These are phyloP conservation scores for Bothriochloa decipiens DNA, from an alignment of 176 grass and related monocot species.

Conservation along the genomic window DNA sequence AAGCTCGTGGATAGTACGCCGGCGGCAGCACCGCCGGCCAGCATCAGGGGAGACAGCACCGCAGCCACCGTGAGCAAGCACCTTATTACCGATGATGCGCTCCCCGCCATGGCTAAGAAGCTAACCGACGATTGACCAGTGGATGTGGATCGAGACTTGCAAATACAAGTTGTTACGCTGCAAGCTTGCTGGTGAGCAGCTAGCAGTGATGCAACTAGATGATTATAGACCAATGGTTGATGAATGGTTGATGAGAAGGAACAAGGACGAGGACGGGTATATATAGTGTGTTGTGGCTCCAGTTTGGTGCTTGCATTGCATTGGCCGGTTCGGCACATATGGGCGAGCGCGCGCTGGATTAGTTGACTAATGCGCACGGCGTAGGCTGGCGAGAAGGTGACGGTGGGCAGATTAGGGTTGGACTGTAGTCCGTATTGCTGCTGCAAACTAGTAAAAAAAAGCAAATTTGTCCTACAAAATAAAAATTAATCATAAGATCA, in stretches of 20 bases:
- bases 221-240: not conserved
- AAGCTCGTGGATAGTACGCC: slow-evolving; percentile 49
- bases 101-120: slow-evolving; percentile 17
- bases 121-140: not conserved
- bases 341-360: slow-evolving; percentile 39
- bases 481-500: not conserved
- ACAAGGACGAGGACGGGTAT: not conserved
- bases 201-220: not conserved
- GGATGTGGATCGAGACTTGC: not conserved
- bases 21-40: not conserved
- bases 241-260: not conserved
- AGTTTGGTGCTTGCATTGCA: not conserved
- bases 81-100: not conserved
- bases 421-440: not conserved
- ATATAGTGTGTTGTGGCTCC: slow-evolving; percentile 10
- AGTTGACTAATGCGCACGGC: slow-evolving; percentile 41
- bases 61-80: not conserved
- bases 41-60: not conserved
- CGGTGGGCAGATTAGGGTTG: slow-evolving; percentile 42
- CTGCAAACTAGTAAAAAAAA: not conserved
- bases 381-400: slow-evolving; percentile 16
- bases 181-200: not conserved
- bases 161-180: not conserved
- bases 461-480: not conserved
- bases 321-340: not conserved